These are phyloP conservation scores for Fusarium sp. DNA, from an alignment of 2,329 filamentous ascomycete species.

Conservation along the genomic window DNA sequence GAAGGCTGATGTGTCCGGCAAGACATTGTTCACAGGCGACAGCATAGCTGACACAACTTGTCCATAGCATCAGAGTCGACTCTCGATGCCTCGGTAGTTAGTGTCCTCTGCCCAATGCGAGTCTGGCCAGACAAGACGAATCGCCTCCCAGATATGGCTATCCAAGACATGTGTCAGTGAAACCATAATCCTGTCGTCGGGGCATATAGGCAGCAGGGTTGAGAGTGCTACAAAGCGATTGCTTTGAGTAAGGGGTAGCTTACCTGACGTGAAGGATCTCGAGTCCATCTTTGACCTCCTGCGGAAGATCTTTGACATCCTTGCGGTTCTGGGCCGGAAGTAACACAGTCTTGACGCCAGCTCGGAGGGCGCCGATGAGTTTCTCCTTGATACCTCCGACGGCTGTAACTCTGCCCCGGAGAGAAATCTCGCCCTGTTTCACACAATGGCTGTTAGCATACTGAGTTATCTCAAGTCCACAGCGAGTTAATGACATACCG, in stretches of 20 bases:
- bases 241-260: slow-evolving; percentile 59
- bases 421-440: slow-evolving; percentile 72
- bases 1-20: slow-evolving; percentile 12
- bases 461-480: slow-evolving; percentile 17
- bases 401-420: slow-evolving; percentile 89
- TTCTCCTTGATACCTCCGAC: slow-evolving; percentile 99
- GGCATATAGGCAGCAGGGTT: slow-evolving; percentile 26
- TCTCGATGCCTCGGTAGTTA: slow-evolving; percentile 75
- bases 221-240: slow-evolving; percentile 30
- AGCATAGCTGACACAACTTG: background rate
- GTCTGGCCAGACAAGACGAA: slow-evolving; percentile 91
- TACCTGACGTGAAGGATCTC: slow-evolving; percentile 91
- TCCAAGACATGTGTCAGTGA: slow-evolving; percentile 45
- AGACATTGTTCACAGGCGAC: slow-evolving; percentile 21
- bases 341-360: slow-evolving; percentile 93
- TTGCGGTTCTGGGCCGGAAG: slow-evolving; percentile 90
- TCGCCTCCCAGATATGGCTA: slow-evolving; percentile 93
- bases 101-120: slow-evolving; percentile 82
- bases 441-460: slow-evolving; percentile 38
- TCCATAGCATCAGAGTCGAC: slow-evolving; percentile 69
- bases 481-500: slow-evolving; percentile 59
- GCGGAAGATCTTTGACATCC: slow-evolving; percentile 88
- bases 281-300: slow-evolving; percentile 86
- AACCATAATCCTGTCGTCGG: slow-evolving; percentile 30
- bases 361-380: slow-evolving; percentile 90